phyloP scores from a whole-genome alignment of 2,329 filamentous ascomycete genomes.

The Metarhizium brunneum region DNA sequence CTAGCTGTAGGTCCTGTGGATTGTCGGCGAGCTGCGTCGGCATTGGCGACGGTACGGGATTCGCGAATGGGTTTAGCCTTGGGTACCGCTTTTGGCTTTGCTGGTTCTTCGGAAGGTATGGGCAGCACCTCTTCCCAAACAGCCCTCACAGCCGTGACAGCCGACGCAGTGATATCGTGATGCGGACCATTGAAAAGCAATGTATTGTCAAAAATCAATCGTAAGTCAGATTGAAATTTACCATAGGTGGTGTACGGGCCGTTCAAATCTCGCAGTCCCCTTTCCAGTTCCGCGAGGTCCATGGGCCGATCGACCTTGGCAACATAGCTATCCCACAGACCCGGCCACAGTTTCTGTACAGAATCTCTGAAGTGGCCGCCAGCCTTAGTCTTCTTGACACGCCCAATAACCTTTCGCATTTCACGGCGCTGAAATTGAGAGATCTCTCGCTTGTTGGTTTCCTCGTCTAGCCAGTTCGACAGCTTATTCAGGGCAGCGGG shows the following conservation, averaged over 20 bases:
- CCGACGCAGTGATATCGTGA: constrained; percentile 60
- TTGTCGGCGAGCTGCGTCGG: constrained; percentile 19
- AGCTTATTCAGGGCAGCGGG: constrained; percentile 17
- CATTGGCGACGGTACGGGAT: constrained; percentile 17
- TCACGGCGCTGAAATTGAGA: constrained; percentile 52
- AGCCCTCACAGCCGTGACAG: constrained; percentile 45
- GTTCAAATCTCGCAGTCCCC: constrained; percentile 59
- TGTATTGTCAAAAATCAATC: constrained; percentile 72
- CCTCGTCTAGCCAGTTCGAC: constrained; percentile 31
- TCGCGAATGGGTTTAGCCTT: constrained; percentile 29
- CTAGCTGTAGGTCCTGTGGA: constrained; percentile 20
- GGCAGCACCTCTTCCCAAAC: constrained; percentile 37
- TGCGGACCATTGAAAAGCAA: constrained; percentile 71
- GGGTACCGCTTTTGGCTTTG: constrained; percentile 43
- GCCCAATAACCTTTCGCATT: constrained; percentile 56
- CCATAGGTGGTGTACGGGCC: constrained; percentile 56
- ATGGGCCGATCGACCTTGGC: constrained; percentile 67
- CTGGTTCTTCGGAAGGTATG: constrained; percentile 42
- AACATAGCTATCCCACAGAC: constrained; percentile 64
- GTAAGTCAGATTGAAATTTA: constrained; percentile 64
- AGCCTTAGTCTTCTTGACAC: constrained; percentile 78
- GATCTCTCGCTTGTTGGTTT: constrained; percentile 39
- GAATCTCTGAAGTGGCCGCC: constrained; percentile 68
- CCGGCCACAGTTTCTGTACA: constrained; percentile 66
- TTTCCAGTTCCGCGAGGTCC: constrained; percentile 76